phyloP scores from a whole-genome alignment of 306 rosid genomes.

The Canavalia ensiformis region DNA sequence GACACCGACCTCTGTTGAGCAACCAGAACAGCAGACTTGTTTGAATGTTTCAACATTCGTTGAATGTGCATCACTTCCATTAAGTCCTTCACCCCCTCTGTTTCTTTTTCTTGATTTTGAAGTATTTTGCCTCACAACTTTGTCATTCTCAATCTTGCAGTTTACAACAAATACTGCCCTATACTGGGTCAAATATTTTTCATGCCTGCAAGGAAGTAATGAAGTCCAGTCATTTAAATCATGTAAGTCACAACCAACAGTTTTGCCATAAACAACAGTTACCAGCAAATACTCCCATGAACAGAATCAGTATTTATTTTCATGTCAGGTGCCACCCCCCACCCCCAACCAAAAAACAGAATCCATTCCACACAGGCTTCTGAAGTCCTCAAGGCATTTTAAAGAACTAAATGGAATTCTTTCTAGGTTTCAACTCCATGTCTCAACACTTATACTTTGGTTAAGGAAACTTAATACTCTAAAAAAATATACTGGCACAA shows the following conservation, averaged over 20 bases:
- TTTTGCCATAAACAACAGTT: slow-evolving; percentile 23
- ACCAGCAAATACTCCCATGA: slow-evolving; percentile 15
- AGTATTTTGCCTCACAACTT: slow-evolving; percentile 42
- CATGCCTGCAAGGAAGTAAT: slow-evolving; percentile 70
- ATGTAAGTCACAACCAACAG: slow-evolving; percentile 23
- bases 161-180: slow-evolving; percentile 77
- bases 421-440: background rate
- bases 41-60: slow-evolving; percentile 56
- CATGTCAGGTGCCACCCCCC: background rate
- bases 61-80: slow-evolving; percentile 48
- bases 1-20: slow-evolving; percentile 80
- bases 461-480: background rate
- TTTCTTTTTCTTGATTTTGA: slow-evolving; percentile 54
- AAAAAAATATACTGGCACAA: background rate
- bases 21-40: slow-evolving; percentile 73
- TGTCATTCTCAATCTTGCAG: slow-evolving; percentile 65
- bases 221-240: slow-evolving; percentile 27
- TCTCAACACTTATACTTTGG: background rate
- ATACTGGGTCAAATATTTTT: slow-evolving; percentile 78
- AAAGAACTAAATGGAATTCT: background rate
- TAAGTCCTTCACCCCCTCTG: slow-evolving; percentile 47
- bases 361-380: background rate
- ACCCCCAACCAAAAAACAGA: too few species aligned
- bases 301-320: slow-evolving; percentile 17
- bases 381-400: background rate